These are phyloP conservation scores for Naganishia sp. DNA, from an alignment of 1,284 basidiomycete genomes.

Conservation along the genomic window DNA sequence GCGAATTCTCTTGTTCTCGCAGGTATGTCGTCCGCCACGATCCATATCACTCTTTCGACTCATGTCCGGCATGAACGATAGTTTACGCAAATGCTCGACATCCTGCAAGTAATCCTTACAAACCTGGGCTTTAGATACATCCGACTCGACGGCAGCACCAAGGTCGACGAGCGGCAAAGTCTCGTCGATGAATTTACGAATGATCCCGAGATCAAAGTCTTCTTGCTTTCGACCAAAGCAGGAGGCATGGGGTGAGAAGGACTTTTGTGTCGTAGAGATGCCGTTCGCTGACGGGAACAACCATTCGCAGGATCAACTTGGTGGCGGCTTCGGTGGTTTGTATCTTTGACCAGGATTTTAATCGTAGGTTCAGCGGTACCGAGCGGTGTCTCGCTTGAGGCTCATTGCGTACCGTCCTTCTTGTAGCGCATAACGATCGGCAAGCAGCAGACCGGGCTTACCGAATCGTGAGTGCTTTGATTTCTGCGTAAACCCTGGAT, in stretches of 20 bases:
- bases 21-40: constrained; percentile 58
- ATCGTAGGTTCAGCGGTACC: constrained; percentile 65
- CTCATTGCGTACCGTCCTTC: background rate
- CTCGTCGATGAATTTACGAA: constrained; percentile 97
- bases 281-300: background rate
- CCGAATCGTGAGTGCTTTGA: constrained; percentile 66
- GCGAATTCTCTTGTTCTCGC: constrained; percentile 89
- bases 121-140: constrained; percentile 75
- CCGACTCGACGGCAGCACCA: constrained; percentile 89
- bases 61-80: constrained; percentile 45
- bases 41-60: background rate
- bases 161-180: constrained; percentile 88
- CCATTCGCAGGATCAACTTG: constrained; percentile 69
- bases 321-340: constrained; percentile 91
- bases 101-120: constrained; percentile 82
- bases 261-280: too few species aligned
- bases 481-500: background rate
- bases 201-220: constrained; percentile 84
- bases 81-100: constrained; percentile 95
- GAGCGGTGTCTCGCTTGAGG: background rate
- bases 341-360: constrained; percentile 98
- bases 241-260: constrained; percentile 60
- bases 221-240: constrained; percentile 93
- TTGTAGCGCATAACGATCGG: constrained; percentile 66
- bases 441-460: constrained; percentile 98